A percentile compares a stretch with the other conserved stretches of the same genome.
Evolutionary conservation across 352 stramenopile species (phyloP).

Genomic region (Globisporangium middletonii): DNA sequence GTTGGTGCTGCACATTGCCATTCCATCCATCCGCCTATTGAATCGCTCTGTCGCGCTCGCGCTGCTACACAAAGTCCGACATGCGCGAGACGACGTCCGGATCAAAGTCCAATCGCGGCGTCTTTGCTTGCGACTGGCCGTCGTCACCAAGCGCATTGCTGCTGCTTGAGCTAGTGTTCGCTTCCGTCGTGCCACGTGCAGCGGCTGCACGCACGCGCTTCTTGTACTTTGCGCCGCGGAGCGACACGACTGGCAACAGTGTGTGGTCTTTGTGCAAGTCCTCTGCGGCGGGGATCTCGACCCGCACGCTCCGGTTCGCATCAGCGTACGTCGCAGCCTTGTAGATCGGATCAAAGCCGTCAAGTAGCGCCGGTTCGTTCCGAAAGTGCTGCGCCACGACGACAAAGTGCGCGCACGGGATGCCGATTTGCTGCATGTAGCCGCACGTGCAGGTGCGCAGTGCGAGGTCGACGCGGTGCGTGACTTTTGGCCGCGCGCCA

Average conservation of each 20-base stretch:
- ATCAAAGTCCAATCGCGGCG: slow-evolving; percentile 54
- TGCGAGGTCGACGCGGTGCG: slow-evolving; percentile 62
- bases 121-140: slow-evolving; percentile 18
- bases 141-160: not conserved
- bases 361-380: slow-evolving; percentile 52
- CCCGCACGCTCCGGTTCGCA: slow-evolving; percentile 53
- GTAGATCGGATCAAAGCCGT: slow-evolving; percentile 71
- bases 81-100: slow-evolving; percentile 50
- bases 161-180: not conserved
- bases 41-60: not conserved
- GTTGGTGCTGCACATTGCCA: not conserved
- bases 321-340: slow-evolving; percentile 59
- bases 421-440: slow-evolving; percentile 63
- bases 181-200: not conserved
- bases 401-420: slow-evolving; percentile 76
- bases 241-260: slow-evolving; percentile 40
- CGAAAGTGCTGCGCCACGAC: slow-evolving; percentile 61
- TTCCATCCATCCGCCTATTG: not conserved
- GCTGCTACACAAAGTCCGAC: slow-evolving; percentile 39
- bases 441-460: slow-evolving; percentile 67
- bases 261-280: slow-evolving; percentile 68
- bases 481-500: slow-evolving; percentile 64
- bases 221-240: slow-evolving; percentile 52
- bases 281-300: slow-evolving; percentile 68
- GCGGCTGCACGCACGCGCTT: slow-evolving; percentile 34